These are phyloP conservation scores for Colletotrichum navitas DNA, from an alignment of 2,329 filamentous ascomycete species.

Conservation along the genomic window DNA sequence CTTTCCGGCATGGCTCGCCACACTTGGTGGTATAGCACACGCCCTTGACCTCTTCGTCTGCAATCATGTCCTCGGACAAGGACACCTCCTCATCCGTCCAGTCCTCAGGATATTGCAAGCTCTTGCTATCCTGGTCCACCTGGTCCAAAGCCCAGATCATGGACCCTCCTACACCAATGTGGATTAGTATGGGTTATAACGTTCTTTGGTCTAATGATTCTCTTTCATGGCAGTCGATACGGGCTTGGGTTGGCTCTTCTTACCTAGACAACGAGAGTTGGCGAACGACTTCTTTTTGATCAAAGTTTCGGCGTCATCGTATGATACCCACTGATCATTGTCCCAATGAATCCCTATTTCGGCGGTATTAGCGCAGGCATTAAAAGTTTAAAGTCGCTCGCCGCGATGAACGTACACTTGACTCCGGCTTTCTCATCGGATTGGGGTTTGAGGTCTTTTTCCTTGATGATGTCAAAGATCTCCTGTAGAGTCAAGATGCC, in stretches of 20 bases:
- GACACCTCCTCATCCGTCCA: conserved; percentile 27
- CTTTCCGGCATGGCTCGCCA: conserved; percentile 45
- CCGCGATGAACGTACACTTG: conserved; percentile 6
- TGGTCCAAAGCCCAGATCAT: conserved; percentile 40
- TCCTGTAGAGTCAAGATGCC: conserved; percentile 45
- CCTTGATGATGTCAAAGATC: conserved; percentile 44
- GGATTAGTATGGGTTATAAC: too few relatives aligned
- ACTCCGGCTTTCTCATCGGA: conserved; percentile 45
- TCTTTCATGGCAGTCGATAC: too few relatives aligned
- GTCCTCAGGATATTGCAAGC: conserved; percentile 21
- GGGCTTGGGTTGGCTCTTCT: too few relatives aligned
- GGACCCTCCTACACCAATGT: not conserved
- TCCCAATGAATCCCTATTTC: conserved; percentile 19
- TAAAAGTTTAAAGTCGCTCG: too few relatives aligned
- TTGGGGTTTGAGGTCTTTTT: conserved; percentile 5
- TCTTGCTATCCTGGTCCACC: conserved; percentile 31
- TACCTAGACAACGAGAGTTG: conserved; percentile 26
- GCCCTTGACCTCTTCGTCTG: conserved; percentile 34
- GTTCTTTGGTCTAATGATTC: too few relatives aligned
- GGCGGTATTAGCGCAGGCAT: too few relatives aligned
- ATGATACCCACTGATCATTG: conserved; percentile 47
- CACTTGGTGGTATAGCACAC: conserved; percentile 48
- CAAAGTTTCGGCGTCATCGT: conserved; percentile 46
- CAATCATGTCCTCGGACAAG: conserved; percentile 12
- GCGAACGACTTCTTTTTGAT: conserved; percentile 19